These are phyloP conservation scores for Penicillium sp. DNA, from an alignment of 2,329 filamentous ascomycete genomes.

Conservation along the genomic window DNA sequence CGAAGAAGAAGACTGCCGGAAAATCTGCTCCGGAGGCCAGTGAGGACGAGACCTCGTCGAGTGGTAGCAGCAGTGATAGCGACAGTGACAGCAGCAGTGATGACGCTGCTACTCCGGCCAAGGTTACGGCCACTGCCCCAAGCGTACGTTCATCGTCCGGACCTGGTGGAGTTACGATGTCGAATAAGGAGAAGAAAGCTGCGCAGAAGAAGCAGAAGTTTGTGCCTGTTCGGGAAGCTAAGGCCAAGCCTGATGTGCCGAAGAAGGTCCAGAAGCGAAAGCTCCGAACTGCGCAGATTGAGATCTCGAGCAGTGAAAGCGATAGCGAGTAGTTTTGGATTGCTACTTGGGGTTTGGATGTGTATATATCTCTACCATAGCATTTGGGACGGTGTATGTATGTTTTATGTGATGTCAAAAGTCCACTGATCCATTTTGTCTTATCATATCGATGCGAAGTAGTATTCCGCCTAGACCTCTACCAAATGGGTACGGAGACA, in stretches of 20 bases:
- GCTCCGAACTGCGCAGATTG: slow-evolving; percentile 21
- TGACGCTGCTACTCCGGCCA: slow-evolving; percentile 22
- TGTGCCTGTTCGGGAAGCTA: slow-evolving; percentile 1
- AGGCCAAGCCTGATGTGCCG: slow-evolving; percentile 14
- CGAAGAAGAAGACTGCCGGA: slow-evolving; percentile 20
- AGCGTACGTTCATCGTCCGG: neutral
- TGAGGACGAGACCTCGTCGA: slow-evolving; percentile 19
- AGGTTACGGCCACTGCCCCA: neutral
- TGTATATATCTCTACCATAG: slow-evolving; percentile 20
- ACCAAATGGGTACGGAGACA: no score
- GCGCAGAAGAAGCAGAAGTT: slow-evolving; percentile 12
- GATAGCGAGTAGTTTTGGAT: slow-evolving; percentile 21
- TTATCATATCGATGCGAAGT: neutral
- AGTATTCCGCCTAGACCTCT: neutral
- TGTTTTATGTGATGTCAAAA: slow-evolving; percentile 8
- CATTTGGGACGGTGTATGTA: slow-evolving; percentile 13
- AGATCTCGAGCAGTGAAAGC: slow-evolving; percentile 28
- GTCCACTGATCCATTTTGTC: slow-evolving; percentile 1
- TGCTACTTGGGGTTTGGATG: slow-evolving; percentile 6
- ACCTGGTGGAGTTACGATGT: neutral
- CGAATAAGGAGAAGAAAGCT: slow-evolving; percentile 12
- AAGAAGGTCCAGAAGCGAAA: slow-evolving; percentile 29
- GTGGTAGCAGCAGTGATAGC: slow-evolving; percentile 22
- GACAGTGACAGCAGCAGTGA: slow-evolving; percentile 25
- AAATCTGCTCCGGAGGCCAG: slow-evolving; percentile 15